Evolutionary conservation across 2,329 filamentous ascomycete species (phyloP), one percentile per base, ranked within the genome.

Genomic region (Aspergillus sp.): DNA sequence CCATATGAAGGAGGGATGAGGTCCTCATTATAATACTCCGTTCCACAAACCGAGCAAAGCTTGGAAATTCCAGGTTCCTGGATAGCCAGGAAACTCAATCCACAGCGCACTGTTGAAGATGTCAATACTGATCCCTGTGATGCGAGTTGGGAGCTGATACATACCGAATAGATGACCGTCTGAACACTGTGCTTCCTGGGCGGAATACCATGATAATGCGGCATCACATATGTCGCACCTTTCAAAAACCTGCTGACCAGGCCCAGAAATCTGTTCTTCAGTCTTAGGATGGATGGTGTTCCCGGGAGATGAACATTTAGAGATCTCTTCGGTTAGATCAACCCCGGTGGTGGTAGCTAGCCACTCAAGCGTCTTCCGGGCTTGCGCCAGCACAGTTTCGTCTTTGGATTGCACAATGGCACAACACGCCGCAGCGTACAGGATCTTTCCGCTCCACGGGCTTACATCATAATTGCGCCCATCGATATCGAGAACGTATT

Each of bases 41-140:
- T 75, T 11, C 64, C 72, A 58, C 82, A 84, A n/a, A 76, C 66
- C 16, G 75, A 75, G 62, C 82, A 84, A 46, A 72, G 73, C 59
- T 82, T 82, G 11, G 79, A 78, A 2, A 78, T 70, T 1, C 75
- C 75, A 2, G 81, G 80, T 32, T 76, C 73, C 60, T 82, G 80
- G 6, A 84, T 81, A 1, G 79, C 72, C 5, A 82, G 59, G 47
- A 81, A 79, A n/a, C 78, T 80, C 19, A 83, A 57, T 11, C 73
- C 73, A 58, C 82, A 84, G 33, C 82, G 73, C n/a, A 70, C 76
- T 79, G 20, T 36, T n/a, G 14, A 41, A 26, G 2, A 41, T n/a
- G 7, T n/a, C n/a, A 45, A 13, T 38, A 50, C 30, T 16, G 30
- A 14, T 45, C 10, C 10, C 26, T 13, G 6, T 4, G 6, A 17